Evolutionary conservation across 257 asterid genomes (phyloP).

Genomic region (Primulina eburnea): DNA sequence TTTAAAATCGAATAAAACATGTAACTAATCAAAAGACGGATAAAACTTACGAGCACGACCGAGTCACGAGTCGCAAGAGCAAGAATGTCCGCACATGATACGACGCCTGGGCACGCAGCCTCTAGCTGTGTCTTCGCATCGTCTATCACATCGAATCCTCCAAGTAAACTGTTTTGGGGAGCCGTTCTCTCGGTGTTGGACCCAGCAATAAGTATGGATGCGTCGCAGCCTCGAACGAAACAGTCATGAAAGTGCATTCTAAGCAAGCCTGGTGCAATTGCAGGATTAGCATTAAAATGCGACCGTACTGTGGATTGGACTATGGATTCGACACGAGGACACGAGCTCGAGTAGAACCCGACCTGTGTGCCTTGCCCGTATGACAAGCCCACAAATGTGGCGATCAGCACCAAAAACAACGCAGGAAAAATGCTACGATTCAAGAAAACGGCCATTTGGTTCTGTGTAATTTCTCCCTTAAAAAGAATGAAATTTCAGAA

Average conservation of each 20-base stretch:
- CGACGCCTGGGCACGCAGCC: constrained; percentile 36
- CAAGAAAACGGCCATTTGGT: constrained; percentile 15
- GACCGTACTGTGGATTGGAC: constrained; percentile 51
- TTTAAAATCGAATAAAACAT: no score
- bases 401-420: constrained; percentile 21
- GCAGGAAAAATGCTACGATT: neutral
- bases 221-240: constrained; percentile 84
- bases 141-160: constrained; percentile 60
- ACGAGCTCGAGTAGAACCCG: constrained; percentile 63
- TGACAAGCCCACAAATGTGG: constrained; percentile 27
- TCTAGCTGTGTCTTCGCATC: constrained; percentile 47
- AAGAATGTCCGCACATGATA: constrained; percentile 59
- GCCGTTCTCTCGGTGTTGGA: constrained; percentile 50
- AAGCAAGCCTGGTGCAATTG: constrained; percentile 65
- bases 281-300: constrained; percentile 41
- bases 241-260: constrained; percentile 92
- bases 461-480: neutral
- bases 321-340: constrained; percentile 62
- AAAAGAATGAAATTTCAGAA: neutral
- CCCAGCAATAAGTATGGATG: constrained; percentile 65
- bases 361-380: constrained; percentile 67
- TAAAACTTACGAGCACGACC: constrained; percentile 43
- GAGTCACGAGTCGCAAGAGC: constrained; percentile 67
- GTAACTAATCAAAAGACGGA: no score
- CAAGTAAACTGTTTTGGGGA: constrained; percentile 34